These are phyloP conservation scores for Echites panduratus DNA, from an alignment of 257 asterid species.

Conservation along the genomic window DNA sequence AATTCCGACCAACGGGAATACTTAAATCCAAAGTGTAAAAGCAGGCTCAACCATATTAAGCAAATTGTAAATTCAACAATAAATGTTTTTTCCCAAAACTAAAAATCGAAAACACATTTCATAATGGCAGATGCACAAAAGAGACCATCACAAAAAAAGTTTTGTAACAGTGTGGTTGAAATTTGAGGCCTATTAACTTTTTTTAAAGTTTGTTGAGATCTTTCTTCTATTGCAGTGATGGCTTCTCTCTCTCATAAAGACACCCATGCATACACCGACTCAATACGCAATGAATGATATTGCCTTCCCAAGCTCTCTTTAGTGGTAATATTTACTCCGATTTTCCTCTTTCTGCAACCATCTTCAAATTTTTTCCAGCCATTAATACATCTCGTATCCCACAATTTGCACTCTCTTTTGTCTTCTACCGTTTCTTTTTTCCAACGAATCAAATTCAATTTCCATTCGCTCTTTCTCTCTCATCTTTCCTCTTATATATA, in stretches of 20 bases:
- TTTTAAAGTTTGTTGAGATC: conserved; percentile 41
- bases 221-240: not conserved
- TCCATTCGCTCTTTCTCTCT: conserved; percentile 10
- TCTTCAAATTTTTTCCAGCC: conserved; percentile 41
- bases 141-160: conserved; percentile 25
- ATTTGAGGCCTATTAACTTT: conserved; percentile 42
- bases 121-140: not conserved
- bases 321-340: conserved; percentile 53
- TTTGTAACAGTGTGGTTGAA: conserved; percentile 40
- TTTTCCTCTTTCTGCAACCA: conserved; percentile 50
- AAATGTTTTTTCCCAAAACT: not conserved
- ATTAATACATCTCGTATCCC: conserved; percentile 40
- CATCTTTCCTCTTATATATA: conserved; percentile 25
- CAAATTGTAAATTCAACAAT: not conserved
- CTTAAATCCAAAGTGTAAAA: not conserved
- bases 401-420: conserved; percentile 23
- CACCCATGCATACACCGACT: conserved; percentile 28
- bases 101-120: not conserved
- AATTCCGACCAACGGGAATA: too few species aligned
- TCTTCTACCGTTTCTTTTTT: conserved; percentile 24
- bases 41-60: not conserved
- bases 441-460: conserved; percentile 18
- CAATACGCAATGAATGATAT: conserved; percentile 48
- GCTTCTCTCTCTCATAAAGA: conserved; percentile 9
- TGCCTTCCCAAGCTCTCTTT: conserved; percentile 41